These are phyloP conservation scores for Tremella mesenterica DNA, from an alignment of 768 basidiomycete species.

Conservation along the genomic window DNA sequence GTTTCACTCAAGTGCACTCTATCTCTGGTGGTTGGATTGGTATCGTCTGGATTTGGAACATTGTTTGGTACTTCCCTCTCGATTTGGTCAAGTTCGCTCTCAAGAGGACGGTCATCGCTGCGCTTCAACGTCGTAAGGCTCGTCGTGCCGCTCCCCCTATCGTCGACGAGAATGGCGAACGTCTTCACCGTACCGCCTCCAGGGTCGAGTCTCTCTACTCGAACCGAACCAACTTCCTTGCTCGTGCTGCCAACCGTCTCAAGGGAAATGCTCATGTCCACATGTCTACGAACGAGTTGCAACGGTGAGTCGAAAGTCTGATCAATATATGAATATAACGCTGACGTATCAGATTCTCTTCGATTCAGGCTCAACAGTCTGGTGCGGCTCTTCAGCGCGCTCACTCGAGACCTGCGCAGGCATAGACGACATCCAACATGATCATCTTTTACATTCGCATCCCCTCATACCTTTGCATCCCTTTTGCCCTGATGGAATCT, in stretches of 20 bases:
- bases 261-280: constrained; percentile 51
- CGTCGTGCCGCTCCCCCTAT: constrained; percentile 43
- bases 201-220: constrained; percentile 91
- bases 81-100: constrained; percentile 94
- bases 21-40: constrained; percentile 94
- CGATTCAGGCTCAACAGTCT: constrained; percentile 44
- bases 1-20: constrained; percentile 71
- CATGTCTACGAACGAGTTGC: constrained; percentile 47
- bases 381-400: constrained; percentile 43
- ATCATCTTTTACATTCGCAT: neutral
- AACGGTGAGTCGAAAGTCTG: constrained; percentile 16
- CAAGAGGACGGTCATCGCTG: constrained; percentile 86
- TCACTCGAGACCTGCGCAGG: constrained; percentile 16
- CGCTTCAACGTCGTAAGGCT: constrained; percentile 58
- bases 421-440: neutral
- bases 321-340: neutral
- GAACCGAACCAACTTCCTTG: constrained; percentile 89
- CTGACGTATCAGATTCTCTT: constrained; percentile 29
- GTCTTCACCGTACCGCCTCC: constrained; percentile 76
- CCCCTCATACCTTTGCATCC: neutral
- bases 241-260: constrained; percentile 80
- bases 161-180: constrained; percentile 55
- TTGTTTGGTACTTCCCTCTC: constrained; percentile 90
- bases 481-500: neutral
- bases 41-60: constrained; percentile 88